Conservation (phyloP, 2,329 filamentous ascomycete species). For the Diplodia corticola region DNA sequence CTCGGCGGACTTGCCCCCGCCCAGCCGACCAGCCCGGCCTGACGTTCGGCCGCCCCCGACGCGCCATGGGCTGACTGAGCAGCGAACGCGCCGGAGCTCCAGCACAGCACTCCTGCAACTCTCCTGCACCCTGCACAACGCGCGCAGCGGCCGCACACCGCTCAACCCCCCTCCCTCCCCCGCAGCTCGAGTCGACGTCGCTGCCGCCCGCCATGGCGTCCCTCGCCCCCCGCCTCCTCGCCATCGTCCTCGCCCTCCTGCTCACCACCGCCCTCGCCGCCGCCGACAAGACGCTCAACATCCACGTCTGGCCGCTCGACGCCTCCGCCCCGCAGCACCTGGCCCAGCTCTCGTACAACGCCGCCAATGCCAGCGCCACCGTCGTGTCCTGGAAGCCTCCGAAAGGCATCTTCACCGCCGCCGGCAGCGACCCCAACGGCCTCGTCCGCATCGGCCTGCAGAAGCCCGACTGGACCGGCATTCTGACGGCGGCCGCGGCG, state of each 20-base stretch:
- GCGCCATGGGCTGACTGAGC: background rate
- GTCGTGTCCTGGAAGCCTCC: slow-evolving; percentile 40
- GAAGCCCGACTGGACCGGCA: slow-evolving; percentile 45
- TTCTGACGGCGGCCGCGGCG: slow-evolving; percentile 48
- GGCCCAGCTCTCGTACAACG: slow-evolving; percentile 32
- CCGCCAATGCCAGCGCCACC: slow-evolving; percentile 42
- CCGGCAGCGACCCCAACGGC: slow-evolving; percentile 30
- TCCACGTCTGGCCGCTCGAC: slow-evolving; percentile 40
- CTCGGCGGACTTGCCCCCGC: slow-evolving; percentile 6
- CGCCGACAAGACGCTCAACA: slow-evolving; percentile 33
- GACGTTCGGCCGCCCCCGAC: background rate
- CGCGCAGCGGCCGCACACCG: background rate
- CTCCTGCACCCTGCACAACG: slow-evolving; percentile 4
- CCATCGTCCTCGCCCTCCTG: slow-evolving; percentile 33
- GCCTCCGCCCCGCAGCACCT: slow-evolving; percentile 29
- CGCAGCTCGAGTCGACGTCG: background rate
- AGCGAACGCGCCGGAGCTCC: too few species aligned
- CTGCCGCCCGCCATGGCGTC: slow-evolving; percentile 39
- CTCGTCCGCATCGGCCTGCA: slow-evolving; percentile 48
- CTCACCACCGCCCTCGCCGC: slow-evolving; percentile 49
- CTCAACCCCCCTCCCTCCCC: background rate
- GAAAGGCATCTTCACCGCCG: slow-evolving; percentile 31
- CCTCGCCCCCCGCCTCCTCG: slow-evolving; percentile 26
- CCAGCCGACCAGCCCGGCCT: background rate
- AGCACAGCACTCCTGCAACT: background rate